Base-by-base conservation (phyloP, 2,329 filamentous ascomycete genomes). In the Claviceps sp. region DNA sequence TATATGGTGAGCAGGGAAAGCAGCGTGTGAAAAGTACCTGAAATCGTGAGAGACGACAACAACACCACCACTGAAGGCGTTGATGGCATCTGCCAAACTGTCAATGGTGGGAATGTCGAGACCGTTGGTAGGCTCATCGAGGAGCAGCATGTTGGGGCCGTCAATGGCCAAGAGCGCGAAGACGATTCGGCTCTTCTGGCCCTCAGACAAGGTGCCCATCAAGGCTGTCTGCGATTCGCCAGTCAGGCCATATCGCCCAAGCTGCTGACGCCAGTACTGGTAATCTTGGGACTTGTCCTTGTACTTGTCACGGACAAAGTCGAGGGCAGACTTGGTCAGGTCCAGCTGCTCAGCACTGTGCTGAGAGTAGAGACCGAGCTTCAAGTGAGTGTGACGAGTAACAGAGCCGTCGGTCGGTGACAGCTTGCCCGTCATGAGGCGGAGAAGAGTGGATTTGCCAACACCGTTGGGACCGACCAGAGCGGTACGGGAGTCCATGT, bases 71-170 rank as follows among this genome's bases (percentile, higher is more conserved):
- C 82, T 90, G 70, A 87, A 98, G 54, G 89, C 85, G 66, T 97
- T 95, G 75, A 98, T 98, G 62, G 93, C 93, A 65, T 98, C 91
- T 2, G 93, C 94, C 73, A 98, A 73, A 72, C 85, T 90, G 76
- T 98, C 93, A 65, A 98, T 98, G 51, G 93, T 97, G 34, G 93
- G 90, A 59, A 98, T 98, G 78, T 98, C 93, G 57, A 98, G 77
- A 80, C 93, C 93, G 83, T 98, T 98, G 68, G 93, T 98, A 70
- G 93, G 94, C 76, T 98, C 93, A 75, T 98, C 93, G 52, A 98
- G 82, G 61, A 98, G 72, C 62, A 98, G 73, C 93, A 98, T 98
- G 79, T 98, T 98, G 61, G 93, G 93, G 30, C 83, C 75, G 62
- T 98, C 93, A 59, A 98, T 96, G 59, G 93, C 93, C 58, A 98